Conservation (phyloP, 75 land plant genomes). For the Pseudotsuga menziesii region DNA sequence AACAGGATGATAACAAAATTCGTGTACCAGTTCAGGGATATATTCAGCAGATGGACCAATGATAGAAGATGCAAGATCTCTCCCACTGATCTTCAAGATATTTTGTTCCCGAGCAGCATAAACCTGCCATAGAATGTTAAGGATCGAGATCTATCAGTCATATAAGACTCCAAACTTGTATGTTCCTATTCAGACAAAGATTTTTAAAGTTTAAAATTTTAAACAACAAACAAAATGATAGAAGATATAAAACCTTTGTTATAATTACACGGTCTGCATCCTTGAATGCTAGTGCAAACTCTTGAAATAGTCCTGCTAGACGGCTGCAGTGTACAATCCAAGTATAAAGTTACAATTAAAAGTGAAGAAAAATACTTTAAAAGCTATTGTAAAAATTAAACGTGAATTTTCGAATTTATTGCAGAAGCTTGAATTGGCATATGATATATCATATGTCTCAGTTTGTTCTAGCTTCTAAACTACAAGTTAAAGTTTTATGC, state of each 20-base stretch:
- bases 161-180: background rate
- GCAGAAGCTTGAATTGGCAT: conserved; percentile 1
- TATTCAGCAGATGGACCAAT: conserved; percentile 45
- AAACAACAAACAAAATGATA: no score
- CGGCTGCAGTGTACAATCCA: conserved; percentile 33
- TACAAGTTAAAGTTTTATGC: background rate
- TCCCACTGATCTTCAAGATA: conserved; percentile 37
- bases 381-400: background rate
- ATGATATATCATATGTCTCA: background rate
- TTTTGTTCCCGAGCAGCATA: conserved; percentile 53
- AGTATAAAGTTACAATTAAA: background rate
- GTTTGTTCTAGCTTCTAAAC: background rate
- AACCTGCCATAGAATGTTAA: conserved; percentile 26
- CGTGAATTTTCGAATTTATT: background rate
- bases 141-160: background rate
- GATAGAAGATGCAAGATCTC: conserved; percentile 41
- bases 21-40: conserved; percentile 45
- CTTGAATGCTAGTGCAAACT: conserved; percentile 46
- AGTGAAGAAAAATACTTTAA: background rate
- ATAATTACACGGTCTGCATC: conserved; percentile 59
- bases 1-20: background rate
- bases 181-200: background rate
- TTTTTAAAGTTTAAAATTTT: background rate
- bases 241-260: conserved; percentile 34
- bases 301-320: conserved; percentile 38